phyloP scores from a whole-genome alignment of 352 stramenopile genomes.

The Phytophthora pini region DNA sequence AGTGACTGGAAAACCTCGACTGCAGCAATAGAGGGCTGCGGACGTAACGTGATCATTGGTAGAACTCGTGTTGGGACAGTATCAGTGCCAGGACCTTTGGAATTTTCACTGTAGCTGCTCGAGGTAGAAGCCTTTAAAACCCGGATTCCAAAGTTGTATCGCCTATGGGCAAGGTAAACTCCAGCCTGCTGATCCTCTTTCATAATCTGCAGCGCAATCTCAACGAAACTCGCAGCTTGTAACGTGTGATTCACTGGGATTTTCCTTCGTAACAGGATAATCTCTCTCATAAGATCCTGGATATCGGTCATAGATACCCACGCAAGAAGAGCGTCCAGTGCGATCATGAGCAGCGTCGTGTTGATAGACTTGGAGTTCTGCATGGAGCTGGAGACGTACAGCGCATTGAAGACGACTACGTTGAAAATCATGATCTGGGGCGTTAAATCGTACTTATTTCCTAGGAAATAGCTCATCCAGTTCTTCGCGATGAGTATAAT shows the following conservation, averaged over 20 bases:
- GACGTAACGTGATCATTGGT: not conserved
- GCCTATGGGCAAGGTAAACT: not conserved
- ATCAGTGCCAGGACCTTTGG: not conserved
- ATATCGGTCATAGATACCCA: conserved; percentile 37
- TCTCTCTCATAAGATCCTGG: conserved; percentile 1
- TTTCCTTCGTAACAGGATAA: conserved; percentile 12
- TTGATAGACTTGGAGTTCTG: conserved; percentile 32
- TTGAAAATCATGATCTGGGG: conserved; percentile 55
- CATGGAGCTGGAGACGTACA: conserved; percentile 49
- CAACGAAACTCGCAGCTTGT: conserved; percentile 7
- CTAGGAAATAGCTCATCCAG: conserved; percentile 24
- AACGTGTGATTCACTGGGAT: conserved; percentile 5
- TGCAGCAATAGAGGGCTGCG: conserved; percentile 13
- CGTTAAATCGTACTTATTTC: conserved; percentile 32
- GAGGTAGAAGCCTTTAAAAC: conserved; percentile 1
- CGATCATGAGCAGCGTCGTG: conserved; percentile 32
- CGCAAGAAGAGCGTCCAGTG: conserved; percentile 31
- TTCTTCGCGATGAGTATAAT: conserved; percentile 57
- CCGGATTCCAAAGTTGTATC: conserved; percentile 5
- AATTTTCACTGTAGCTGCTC: not conserved
- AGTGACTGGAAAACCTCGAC: not conserved
- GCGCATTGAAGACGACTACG: conserved; percentile 49
- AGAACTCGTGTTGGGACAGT: not conserved
- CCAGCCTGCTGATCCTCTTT: not conserved
- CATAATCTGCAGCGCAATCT: conserved; percentile 16